Conservation (phyloP, 805 yeast species). For the Zygotorulaspora danielsina region DNA sequence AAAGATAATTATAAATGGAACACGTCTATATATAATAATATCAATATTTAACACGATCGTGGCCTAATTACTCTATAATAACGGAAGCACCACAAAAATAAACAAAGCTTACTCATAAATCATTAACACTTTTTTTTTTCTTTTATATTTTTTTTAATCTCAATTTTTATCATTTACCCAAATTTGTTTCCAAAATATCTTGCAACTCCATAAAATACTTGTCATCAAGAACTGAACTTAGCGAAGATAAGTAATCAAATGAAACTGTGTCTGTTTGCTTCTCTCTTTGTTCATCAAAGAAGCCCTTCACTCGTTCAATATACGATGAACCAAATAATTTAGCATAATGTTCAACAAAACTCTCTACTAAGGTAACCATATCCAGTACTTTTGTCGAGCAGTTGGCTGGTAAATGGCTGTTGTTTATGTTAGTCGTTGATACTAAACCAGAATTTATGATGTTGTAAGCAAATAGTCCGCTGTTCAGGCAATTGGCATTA, state of each 20-base stretch:
- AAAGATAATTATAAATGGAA: too few relatives aligned
- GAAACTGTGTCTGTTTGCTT: conserved; percentile 4
- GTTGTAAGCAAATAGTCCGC: conserved; percentile 23
- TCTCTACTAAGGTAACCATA: conserved; percentile 18
- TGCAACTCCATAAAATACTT: conserved; percentile 18
- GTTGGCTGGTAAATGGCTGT: conserved; percentile 17
- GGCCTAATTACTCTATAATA: not conserved
- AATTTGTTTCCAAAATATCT: conserved; percentile 8
- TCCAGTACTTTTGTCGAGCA: conserved; percentile 15
- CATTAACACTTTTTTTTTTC: conserved; percentile 3
- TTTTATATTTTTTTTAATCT: conserved; percentile 1
- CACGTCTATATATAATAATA: conserved; percentile 4
- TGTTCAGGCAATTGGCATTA: conserved; percentile 12
- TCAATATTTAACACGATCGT: too few relatives aligned
- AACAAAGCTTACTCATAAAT: conserved; percentile 6
- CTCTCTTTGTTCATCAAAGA: conserved; percentile 14
- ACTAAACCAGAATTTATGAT: conserved; percentile 22
- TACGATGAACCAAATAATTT: conserved; percentile 23
- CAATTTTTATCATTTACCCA: conserved; percentile 4
- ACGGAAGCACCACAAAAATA: not conserved
- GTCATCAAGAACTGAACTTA: conserved; percentile 19
- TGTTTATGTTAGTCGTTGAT: conserved; percentile 10
- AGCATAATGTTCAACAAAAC: conserved; percentile 23
- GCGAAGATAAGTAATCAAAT: conserved; percentile 13
- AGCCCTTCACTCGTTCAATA: conserved; percentile 20